Evolutionary conservation across 257 asterid genomes (phyloP), one percentile per base, ranked within the genome.

Genomic region (Pogostemon cablin): DNA sequence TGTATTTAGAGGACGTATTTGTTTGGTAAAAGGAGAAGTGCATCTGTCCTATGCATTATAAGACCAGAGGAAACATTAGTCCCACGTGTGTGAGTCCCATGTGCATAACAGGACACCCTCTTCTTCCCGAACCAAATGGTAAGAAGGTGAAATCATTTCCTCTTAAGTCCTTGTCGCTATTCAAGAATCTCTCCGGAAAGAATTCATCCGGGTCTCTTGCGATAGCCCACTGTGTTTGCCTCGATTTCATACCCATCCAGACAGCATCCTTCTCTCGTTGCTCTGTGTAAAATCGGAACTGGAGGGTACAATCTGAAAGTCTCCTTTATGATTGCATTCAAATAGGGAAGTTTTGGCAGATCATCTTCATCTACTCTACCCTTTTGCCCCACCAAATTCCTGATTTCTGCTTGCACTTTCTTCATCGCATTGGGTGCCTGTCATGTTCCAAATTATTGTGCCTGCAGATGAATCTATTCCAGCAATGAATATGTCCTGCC

Each of bases 111-210:
- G 75, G 75, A 62, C 69, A 60, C 15, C 17, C 39, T 11, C 75
- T 71, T 9, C 75, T 9, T 1, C 75, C 75, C 10, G 75, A 48
- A 1, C 68, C 73, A n/a, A 68, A 68, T 0, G 73, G 73, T 11
- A 68, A 7, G n/a, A 68, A 34, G 46, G 38, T 56, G 25, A 71
- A 71, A 60, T 61, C 44, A 17, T 38, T 34, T 15, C 69, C 68
- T 15, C 38, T 59, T 1, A 38, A 3, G 3, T 71, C 75, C 6
- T 59, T 11, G 39, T 10, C 5, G 9, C 3, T 38, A 2, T 60
- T 48, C 35, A 71, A 35, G 44, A 71, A 71, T 9, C 75, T 47
- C 57, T 69, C 66, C 0, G 74, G 57, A 38, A 69, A 1, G 37
- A 55, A 69, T 11, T 69, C 74, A 0, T 56, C 3, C 2, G 74